These are phyloP conservation scores for Penicillium thymicola DNA, from an alignment of 2,329 filamentous ascomycete species.

Conservation along the genomic window DNA sequence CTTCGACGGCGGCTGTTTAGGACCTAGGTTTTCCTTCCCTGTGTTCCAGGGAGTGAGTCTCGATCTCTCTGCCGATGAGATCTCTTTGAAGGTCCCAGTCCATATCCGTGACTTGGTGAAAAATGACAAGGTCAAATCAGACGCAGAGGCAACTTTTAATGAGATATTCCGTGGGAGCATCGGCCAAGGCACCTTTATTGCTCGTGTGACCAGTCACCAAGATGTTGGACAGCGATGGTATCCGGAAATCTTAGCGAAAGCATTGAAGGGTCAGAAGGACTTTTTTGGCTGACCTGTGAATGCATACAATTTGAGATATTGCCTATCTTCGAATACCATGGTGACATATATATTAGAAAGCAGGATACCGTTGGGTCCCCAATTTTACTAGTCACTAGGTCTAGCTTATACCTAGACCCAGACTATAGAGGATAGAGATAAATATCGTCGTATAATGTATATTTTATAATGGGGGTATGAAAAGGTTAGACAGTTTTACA, in stretches of 20 bases:
- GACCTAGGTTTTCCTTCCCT: constrained; percentile 36
- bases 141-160: constrained; percentile 39
- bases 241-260: constrained; percentile 32
- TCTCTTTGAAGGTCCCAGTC: constrained; percentile 28
- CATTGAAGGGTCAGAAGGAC: constrained; percentile 27
- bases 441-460: no score
- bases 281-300: constrained; percentile 6
- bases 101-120: constrained; percentile 27
- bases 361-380: no score
- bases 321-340: no score
- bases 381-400: no score
- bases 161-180: constrained; percentile 30
- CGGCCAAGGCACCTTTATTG: constrained; percentile 35
- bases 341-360: no score
- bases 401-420: no score
- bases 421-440: no score
- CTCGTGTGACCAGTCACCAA: constrained; percentile 38
- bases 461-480: no score
- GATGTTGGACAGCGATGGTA: constrained; percentile 39
- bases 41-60: constrained; percentile 38
- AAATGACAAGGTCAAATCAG: constrained; percentile 29
- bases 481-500: no score
- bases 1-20: constrained; percentile 30
- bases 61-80: constrained; percentile 31
- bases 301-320: no score